Conservation (phyloP, 495 filamentous ascomycete genomes). For the Penicillium egyptiacum region DNA sequence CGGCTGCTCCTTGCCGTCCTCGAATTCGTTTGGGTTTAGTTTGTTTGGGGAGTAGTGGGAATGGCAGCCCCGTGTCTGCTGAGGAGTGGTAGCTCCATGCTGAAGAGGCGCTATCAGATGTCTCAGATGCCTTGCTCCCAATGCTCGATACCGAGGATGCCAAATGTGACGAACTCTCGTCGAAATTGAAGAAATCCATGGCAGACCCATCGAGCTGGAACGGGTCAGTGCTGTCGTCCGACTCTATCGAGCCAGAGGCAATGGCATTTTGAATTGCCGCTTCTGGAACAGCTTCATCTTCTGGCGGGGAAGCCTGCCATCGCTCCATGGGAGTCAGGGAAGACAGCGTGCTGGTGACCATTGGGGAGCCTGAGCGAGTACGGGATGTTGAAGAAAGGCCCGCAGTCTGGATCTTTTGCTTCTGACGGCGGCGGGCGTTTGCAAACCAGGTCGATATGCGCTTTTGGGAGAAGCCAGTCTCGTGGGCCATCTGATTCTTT, state of each 20-base stretch:
- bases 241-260: conserved; percentile 57
- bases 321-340: conserved; percentile 71
- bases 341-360: conserved; percentile 44
- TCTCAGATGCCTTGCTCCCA: conserved; percentile 32
- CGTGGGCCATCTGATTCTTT: conserved; percentile 29
- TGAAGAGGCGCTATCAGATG: conserved; percentile 37
- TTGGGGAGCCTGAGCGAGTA: conserved; percentile 36
- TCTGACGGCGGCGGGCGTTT: conserved; percentile 45
- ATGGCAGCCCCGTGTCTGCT: conserved; percentile 32
- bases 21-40: conserved; percentile 15
- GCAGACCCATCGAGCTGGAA: conserved; percentile 33
- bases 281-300: conserved; percentile 55
- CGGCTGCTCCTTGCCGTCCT: conserved; percentile 53
- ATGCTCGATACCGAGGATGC: conserved; percentile 34
- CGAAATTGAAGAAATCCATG: conserved; percentile 28
- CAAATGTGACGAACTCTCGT: conserved; percentile 28
- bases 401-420: conserved; percentile 49
- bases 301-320: conserved; percentile 78
- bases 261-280: conserved; percentile 39
- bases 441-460: conserved; percentile 46
- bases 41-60: conserved; percentile 19
- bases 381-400: conserved; percentile 53
- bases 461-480: conserved; percentile 40
- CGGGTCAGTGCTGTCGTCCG: conserved; percentile 53
- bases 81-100: conserved; percentile 50